Evolutionary conservation across 2,329 filamentous ascomycete species (phyloP), one percentile per base, ranked within the genome.

Genomic region (Aureobasidium sp.): DNA sequence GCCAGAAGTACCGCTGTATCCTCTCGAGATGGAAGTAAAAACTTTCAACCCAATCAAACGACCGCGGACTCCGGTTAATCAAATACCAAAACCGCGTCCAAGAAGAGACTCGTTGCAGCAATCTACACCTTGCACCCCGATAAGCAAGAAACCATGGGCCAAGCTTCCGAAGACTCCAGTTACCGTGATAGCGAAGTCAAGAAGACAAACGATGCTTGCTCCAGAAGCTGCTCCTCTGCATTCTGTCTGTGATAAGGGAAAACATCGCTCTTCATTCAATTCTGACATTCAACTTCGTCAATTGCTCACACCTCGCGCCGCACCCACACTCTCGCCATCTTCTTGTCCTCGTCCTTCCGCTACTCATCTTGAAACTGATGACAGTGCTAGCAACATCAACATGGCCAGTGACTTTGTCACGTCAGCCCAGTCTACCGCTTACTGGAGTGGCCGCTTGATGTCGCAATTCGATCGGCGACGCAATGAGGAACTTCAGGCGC

Each of bases 391-490:
- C 32, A 48, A 39, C 8, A 5, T 39, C 10, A 29, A 42, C 16
- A 36, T 50, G 6, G 45, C 57, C 25, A 42, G 25, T 25, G 57
- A 50, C 3, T 10, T n/a, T 25, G 57, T 59, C 25, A 59, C 44
- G 9, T 36, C 39, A 42, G 34, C 34, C 9, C 57, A 59, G 25
- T 41, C 57, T 8, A 59, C 45, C 3, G 57, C 57, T 15, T 59
- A 59, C 45, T 59, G 57, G 57, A 59, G 34, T 10, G 57, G 57
- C 8, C 57, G 57, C 34, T 29, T 59, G 9, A 59, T 59, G 57
- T 32, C 57, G 13, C 57, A 59, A 8, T 41, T 59, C 36, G 57
- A 59, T 13, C 27, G 45, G 9, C 57, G 27, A 21, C 57, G 57
- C 36, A 59, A 59, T 27, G 36, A 59, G 15, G 32, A 50, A 27